Percentiles rank a stretch among this genome's conserved stretches.
These are phyloP conservation scores for Neoscytalidium dimidiatum DNA, from an alignment of 2,329 filamentous ascomycete genomes.

Conservation along the genomic window DNA sequence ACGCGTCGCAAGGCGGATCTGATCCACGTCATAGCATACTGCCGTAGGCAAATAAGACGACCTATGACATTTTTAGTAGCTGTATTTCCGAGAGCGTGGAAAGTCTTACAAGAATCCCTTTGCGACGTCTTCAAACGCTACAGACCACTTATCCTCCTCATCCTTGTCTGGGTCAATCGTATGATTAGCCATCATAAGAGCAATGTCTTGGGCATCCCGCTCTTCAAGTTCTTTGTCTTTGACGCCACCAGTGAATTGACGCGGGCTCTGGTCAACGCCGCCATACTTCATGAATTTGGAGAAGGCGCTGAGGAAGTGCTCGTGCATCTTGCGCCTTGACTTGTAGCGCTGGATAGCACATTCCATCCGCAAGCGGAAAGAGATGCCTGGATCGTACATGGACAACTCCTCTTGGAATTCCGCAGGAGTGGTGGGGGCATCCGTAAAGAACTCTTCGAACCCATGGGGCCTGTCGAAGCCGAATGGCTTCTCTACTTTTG, in stretches of 20 bases:
- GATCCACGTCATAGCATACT: conserved; percentile 53
- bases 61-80: conserved; percentile 42
- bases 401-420: conserved; percentile 67
- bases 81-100: neutral
- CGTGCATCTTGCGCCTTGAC: conserved; percentile 71
- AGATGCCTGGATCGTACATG: conserved; percentile 62
- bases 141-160: conserved; percentile 62
- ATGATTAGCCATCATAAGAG: conserved; percentile 64
- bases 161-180: conserved; percentile 54
- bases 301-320: conserved; percentile 65
- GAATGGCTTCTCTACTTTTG: neutral
- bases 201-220: conserved; percentile 65
- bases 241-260: conserved; percentile 65
- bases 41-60: conserved; percentile 58
- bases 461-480: conserved; percentile 41
- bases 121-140: conserved; percentile 79
- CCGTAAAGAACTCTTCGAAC: conserved; percentile 72
- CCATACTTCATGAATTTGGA: conserved; percentile 80
- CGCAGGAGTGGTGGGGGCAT: conserved; percentile 72
- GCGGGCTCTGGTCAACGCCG: conserved; percentile 67
- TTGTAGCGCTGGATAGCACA: conserved; percentile 82
- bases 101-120: conserved; percentile 73
- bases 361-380: conserved; percentile 66
- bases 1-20: conserved; percentile 60
- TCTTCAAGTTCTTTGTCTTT: conserved; percentile 62